phyloP scores from a whole-genome alignment of 192 early-diverging fungal species.

The Coemansia sp. region DNA sequence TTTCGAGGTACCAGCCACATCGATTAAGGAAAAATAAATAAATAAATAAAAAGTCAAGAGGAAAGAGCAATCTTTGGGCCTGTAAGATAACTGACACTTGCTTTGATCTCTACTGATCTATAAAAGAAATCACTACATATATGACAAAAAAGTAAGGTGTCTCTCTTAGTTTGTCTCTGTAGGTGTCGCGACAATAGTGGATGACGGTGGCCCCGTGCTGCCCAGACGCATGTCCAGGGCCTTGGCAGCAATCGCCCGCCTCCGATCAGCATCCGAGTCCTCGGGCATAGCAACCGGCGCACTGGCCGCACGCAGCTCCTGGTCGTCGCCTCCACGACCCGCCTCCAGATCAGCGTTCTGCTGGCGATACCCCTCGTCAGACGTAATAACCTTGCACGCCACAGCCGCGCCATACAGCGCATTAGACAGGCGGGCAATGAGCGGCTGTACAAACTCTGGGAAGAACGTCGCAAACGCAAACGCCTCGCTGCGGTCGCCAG shows the following conservation, averaged over 20 bases:
- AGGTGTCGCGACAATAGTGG: background rate
- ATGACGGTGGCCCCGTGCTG: background rate
- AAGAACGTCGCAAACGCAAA: constrained; percentile 93
- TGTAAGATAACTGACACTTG: no score
- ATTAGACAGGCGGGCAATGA: constrained; percentile 20
- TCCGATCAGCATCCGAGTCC: constrained; percentile 39
- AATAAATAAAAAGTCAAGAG: no score
- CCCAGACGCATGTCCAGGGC: constrained; percentile 44
- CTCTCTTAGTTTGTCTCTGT: constrained; percentile 5
- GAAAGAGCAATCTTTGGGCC: no score
- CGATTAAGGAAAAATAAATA: background rate
- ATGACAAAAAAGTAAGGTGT: no score
- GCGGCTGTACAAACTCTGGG: constrained; percentile 65
- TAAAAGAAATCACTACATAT: no score
- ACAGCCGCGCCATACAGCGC: constrained; percentile 33
- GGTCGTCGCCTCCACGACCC: background rate
- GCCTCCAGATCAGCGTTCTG: constrained; percentile 26
- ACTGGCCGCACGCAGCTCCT: background rate
- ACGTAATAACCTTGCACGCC: constrained; percentile 25
- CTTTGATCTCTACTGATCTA: no score
- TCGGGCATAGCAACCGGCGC: background rate
- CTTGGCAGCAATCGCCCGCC: constrained; percentile 46
- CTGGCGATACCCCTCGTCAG: constrained; percentile 46
- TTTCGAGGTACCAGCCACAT: no score
- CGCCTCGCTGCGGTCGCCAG: constrained; percentile 87